Evolutionary conservation across 75 land plant species (phyloP), one percentile per base, ranked within the genome.

Genomic region (Picea glauca): DNA sequence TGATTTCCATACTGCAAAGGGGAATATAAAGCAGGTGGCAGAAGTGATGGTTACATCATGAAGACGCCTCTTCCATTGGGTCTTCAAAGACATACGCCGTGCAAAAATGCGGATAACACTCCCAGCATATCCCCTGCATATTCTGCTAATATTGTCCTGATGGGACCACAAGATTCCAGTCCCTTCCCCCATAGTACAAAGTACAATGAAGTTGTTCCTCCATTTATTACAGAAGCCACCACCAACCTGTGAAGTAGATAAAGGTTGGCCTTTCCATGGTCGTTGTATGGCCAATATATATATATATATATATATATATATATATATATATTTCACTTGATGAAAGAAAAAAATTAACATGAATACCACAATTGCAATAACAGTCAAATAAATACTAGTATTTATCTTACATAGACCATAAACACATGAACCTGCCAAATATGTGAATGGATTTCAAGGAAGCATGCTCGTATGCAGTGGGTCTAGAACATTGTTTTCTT

Each of bases 81-180:
- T 26, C 26, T 26, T 26, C 26, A 26, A 26, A 26, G 26, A 26
- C 26, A 26, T 26, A 26, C 26, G 26, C 99, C 93, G 82, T 95
- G 87, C 26, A 93, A 78, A 12, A 91, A 77, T 23, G 90, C 97
- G 23, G 99, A 97, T 66, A 93, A 58, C 35, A 94, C 98, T 82
- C 99, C 99, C 74, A 97, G 88, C 50, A 89, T 86, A 61, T 98
- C 98, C 70, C 99, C 99, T 63, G 94, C 89, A 81, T 97, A 97
- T 77, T 97, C 99, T 38, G 91, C 92, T 82, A 97, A 54, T 50
- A 93, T 75, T 67, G 94, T 87, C 99, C 96, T 91, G 17, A 92
- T 78, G 21, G 99, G 99, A 12, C 99, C 99, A 85, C 95, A 92
- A 43, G 90, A 79, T 73, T 86, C 82, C 35, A 96, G 88, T 17